Conservation (phyloP, 192 early-diverging fungal genomes). For the Coemansia sp. region DNA sequence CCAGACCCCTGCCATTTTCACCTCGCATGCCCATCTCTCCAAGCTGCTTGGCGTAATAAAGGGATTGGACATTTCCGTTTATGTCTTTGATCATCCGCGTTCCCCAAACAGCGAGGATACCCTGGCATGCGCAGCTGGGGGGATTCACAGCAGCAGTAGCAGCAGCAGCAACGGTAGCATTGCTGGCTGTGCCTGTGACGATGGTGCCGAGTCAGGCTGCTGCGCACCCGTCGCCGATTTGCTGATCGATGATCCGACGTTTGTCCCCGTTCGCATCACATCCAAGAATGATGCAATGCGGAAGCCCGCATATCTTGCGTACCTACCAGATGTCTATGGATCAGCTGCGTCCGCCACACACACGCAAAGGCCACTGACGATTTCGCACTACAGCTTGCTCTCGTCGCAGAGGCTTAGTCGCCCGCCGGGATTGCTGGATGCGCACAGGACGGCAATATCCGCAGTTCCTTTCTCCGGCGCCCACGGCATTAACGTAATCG, state of each 20-base stretch:
- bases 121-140: slow-evolving; percentile 2
- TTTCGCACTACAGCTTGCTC: slow-evolving; percentile 51
- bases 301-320: slow-evolving; percentile 40
- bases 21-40: slow-evolving; percentile 17
- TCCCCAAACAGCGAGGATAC: slow-evolving; percentile 1
- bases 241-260: slow-evolving; percentile 42
- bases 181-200: not conserved
- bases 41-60: slow-evolving; percentile 14
- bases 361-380: slow-evolving; percentile 21
- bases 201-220: slow-evolving; percentile 4
- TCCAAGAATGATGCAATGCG: slow-evolving; percentile 33
- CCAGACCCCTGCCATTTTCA: slow-evolving; percentile 33
- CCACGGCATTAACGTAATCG: slow-evolving; percentile 44
- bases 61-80: slow-evolving; percentile 22
- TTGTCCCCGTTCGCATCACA: slow-evolving; percentile 42
- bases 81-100: slow-evolving; percentile 23
- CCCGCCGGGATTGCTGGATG: slow-evolving; percentile 5
- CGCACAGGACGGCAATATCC: slow-evolving; percentile 34
- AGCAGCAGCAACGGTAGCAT: not conserved
- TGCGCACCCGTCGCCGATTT: slow-evolving; percentile 28
- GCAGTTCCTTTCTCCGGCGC: slow-evolving; percentile 39
- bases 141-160: not conserved
- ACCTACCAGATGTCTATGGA: slow-evolving; percentile 11
- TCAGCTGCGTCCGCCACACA: not conserved
- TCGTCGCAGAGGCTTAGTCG: slow-evolving; percentile 24